Conservation (phyloP, 768 basidiomycete species). For the Hericium alpestre region DNA sequence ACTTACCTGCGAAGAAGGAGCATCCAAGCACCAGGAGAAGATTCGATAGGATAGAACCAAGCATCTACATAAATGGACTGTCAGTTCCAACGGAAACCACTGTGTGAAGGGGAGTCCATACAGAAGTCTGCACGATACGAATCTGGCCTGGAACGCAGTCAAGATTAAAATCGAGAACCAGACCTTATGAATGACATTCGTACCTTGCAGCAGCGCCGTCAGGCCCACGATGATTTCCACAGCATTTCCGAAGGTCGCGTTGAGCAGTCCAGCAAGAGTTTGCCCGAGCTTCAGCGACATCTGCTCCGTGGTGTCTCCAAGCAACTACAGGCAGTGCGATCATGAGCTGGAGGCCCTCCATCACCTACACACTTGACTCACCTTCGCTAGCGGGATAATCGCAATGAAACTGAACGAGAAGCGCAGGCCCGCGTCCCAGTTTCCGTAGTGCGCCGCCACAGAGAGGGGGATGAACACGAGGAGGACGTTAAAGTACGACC, state of each 20-base stretch:
- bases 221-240: constrained; percentile 87
- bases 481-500: constrained; percentile 64
- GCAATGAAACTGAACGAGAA: constrained; percentile 72
- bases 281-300: constrained; percentile 70
- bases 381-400: constrained; percentile 82
- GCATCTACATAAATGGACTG: constrained; percentile 39
- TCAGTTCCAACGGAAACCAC: neutral
- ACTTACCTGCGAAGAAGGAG: constrained; percentile 73
- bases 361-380: constrained; percentile 17
- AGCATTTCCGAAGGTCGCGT: constrained; percentile 76
- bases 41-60: constrained; percentile 88
- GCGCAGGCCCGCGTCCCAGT: constrained; percentile 70
- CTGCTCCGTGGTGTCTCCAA: constrained; percentile 77
- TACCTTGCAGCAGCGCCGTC: constrained; percentile 44
- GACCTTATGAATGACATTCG: neutral
- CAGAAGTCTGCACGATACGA: constrained; percentile 86
- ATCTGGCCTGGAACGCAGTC: constrained; percentile 44
- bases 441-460: constrained; percentile 46
- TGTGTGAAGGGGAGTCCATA: constrained; percentile 21
- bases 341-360: neutral
- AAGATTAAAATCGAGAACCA: too few relatives aligned
- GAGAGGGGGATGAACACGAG: constrained; percentile 75
- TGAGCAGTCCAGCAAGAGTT: constrained; percentile 77
- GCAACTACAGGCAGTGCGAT: constrained; percentile 32
- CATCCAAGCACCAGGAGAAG: constrained; percentile 83